A percentile compares a stretch with the other conserved stretches of the same genome.
phyloP scores from a whole-genome alignment of 305 asterid genomes.

The Fraxinus xanthoxyloides region DNA sequence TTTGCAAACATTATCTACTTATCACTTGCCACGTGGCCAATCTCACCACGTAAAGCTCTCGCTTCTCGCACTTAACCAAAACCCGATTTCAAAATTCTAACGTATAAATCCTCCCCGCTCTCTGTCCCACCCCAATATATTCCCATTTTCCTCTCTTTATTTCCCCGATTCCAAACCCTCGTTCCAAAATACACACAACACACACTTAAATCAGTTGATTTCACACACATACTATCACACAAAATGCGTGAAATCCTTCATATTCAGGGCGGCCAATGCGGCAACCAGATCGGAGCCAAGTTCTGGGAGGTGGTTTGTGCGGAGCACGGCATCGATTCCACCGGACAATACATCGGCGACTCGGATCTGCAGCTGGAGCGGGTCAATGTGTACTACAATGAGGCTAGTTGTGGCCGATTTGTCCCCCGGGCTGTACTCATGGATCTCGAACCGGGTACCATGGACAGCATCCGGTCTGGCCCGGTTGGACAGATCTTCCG shows the following conservation, averaged over 20 bases:
- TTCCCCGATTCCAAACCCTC: neutral
- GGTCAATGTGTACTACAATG: constrained; percentile 51
- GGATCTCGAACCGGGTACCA: constrained; percentile 55
- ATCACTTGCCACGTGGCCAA: constrained; percentile 3
- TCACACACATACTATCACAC: neutral
- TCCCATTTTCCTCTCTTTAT: neutral
- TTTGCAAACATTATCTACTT: neutral
- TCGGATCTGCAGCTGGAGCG: constrained; percentile 50
- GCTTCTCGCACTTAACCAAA: neutral
- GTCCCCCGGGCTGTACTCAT: constrained; percentile 52
- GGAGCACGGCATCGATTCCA: constrained; percentile 48
- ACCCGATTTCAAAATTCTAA: constrained; percentile 32
- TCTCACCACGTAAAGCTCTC: neutral
- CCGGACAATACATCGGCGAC: constrained; percentile 45
- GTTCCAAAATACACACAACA: neutral
- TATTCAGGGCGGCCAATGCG: constrained; percentile 48
- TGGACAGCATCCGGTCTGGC: constrained; percentile 52
- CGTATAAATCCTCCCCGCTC: neutral
- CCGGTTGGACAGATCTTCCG: constrained; percentile 49
- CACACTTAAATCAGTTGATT: constrained; percentile 1
- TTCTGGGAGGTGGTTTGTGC: constrained; percentile 41
- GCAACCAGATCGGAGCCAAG: constrained; percentile 47
- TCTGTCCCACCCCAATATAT: constrained; percentile 17
- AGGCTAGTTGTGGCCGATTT: constrained; percentile 47
- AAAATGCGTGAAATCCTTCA: constrained; percentile 47